Evolutionary conservation across 805 yeast species (phyloP).

Genomic region (Blastobotrys attinorum): DNA sequence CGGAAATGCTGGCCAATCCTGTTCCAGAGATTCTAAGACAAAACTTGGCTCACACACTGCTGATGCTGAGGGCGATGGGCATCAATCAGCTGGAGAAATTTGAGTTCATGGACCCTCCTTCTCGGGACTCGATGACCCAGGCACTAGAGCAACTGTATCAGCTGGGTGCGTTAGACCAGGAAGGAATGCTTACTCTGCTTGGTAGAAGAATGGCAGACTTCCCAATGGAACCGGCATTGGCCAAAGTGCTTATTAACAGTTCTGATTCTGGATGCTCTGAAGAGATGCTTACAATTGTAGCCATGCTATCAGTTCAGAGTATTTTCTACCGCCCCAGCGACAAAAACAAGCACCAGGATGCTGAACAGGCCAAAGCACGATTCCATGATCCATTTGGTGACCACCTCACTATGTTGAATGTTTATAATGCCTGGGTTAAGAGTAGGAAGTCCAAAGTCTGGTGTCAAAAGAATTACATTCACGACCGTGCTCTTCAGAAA

Average conservation of each 20-base stretch:
- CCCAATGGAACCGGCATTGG: conserved; percentile 86
- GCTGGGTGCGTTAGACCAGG: conserved; percentile 74
- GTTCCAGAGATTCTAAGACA: conserved; percentile 90
- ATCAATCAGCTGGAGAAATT: conserved; percentile 72
- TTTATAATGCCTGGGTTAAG: conserved; percentile 70
- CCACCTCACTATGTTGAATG: conserved; percentile 64
- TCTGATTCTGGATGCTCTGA: conserved; percentile 51
- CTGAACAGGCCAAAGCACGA: conserved; percentile 52
- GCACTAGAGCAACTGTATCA: conserved; percentile 79
- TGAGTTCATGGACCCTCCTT: conserved; percentile 89
- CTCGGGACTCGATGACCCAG: conserved; percentile 58
- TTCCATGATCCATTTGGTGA: conserved; percentile 61
- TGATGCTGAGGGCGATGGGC: conserved; percentile 75
- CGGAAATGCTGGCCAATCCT: conserved; percentile 72
- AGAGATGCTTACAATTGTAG: conserved; percentile 63
- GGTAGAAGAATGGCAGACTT: conserved; percentile 87
- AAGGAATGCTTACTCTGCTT: conserved; percentile 65
- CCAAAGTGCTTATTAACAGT: conserved; percentile 65
- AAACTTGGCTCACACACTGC: conserved; percentile 67
- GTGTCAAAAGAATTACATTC: conserved; percentile 81
- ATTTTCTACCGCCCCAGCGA: conserved; percentile 66
- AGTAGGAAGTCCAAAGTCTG: conserved; percentile 62
- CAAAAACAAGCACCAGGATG: conserved; percentile 44
- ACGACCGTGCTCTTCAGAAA: conserved; percentile 61
- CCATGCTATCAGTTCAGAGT: conserved; percentile 78